Evolutionary conservation across 23 red algal species (phyloP), one percentile per base, ranked within the genome.

Genomic region (Chondrus crispus): DNA sequence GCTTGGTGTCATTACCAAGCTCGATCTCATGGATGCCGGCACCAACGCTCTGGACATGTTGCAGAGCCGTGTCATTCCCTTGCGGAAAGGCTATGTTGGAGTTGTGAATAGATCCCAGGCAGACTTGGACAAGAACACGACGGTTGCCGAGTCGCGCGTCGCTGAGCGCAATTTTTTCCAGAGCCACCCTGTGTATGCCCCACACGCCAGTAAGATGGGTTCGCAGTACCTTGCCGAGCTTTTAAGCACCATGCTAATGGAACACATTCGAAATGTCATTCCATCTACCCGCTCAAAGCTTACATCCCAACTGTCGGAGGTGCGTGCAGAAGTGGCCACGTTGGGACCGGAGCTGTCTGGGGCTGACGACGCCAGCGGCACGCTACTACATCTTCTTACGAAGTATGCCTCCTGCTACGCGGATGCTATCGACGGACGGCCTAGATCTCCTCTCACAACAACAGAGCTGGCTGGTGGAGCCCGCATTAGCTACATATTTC

Each of bases 31-130:
- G 97, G 97, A 99, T 71, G 85, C 90, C 10, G 97, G 97, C 48
- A 99, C 97, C 14, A 95, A 99, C 81, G 97, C 97, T 19, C 70
- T 94, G 22, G 97, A 99, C 42, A 95, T 96, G 97, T 94, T 99
- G 6, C 88, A 74, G 20, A 91, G 94, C 63, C 87, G 93, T 40
- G 55, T 96, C 20, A 93, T 96, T 33, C 93, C 94, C 2, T 79
- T 99, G 11, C 88, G 92, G 68, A 69, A 76, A n/a, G 97, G 97
- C 39, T 99, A 96, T 94, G 88, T 99, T 41, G 97, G 97, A 3
- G 94, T 99, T 20, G 94, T 99, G 47, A 96, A 95, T 51, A 81
- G 97, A 45, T 95, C 93, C 3, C 93, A 95, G 35, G 85, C 94
- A 10, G 94, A 96, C 51, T 51, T 99, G 3, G 81, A 94, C 41